A percentile compares a stretch with the other conserved stretches of the same genome.
phyloP scores from a whole-genome alignment of 2,329 filamentous ascomycete species.

The Aureobasidium mangrovei region DNA sequence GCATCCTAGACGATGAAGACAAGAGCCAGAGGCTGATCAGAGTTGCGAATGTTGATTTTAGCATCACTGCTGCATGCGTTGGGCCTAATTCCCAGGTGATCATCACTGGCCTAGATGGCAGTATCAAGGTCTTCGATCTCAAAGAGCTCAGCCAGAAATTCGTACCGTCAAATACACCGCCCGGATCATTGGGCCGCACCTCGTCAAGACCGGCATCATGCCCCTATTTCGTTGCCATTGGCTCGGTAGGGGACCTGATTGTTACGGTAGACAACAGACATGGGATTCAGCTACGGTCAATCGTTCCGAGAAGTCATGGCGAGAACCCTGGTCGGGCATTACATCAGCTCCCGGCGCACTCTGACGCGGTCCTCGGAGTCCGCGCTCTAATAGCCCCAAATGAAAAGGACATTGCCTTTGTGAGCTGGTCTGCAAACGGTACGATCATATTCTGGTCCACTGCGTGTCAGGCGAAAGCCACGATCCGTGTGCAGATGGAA shows the following conservation, averaged over 20 bases:
- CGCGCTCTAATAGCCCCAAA: constrained; percentile 55
- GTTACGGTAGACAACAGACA: constrained; percentile 61
- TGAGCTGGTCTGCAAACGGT: constrained; percentile 81
- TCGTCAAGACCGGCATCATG: background rate
- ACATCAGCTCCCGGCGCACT: constrained; percentile 47
- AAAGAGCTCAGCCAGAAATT: constrained; percentile 24
- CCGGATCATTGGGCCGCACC: background rate
- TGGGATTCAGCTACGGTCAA: constrained; percentile 49
- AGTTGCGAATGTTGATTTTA: constrained; percentile 58
- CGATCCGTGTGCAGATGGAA: constrained; percentile 61
- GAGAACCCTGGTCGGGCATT: constrained; percentile 16
- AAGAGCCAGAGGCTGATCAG: constrained; percentile 62
- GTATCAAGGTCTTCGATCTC: constrained; percentile 39
- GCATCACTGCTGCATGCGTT: constrained; percentile 57
- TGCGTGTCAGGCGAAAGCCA: constrained; percentile 58
- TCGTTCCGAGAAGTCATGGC: constrained; percentile 4
- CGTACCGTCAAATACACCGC: background rate
- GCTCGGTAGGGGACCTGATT: constrained; percentile 17
- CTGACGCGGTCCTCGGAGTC: constrained; percentile 60
- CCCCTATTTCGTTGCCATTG: constrained; percentile 15
- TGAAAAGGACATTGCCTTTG: constrained; percentile 59
- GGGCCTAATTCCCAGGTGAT: constrained; percentile 51
- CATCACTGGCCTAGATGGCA: constrained; percentile 59
- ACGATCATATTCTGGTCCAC: constrained; percentile 74
- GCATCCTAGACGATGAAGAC: constrained; percentile 69